Percentiles rank a stretch among this genome's conserved stretches.
Evolutionary conservation across 805 yeast species (phyloP).

Genomic region (Danielozyma ontarioensis): DNA sequence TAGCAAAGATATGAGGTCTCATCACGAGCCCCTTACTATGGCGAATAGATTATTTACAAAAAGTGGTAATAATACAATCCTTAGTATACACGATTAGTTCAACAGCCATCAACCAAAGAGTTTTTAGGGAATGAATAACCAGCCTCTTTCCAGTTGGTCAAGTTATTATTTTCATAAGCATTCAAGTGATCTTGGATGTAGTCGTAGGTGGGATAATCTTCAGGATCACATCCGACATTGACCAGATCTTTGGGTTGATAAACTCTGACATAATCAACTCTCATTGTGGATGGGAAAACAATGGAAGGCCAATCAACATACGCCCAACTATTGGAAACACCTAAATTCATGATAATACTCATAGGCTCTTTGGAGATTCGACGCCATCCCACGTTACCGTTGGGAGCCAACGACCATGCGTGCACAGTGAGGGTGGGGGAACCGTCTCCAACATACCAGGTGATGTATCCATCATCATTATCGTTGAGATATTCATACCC

Average conservation of each 20-base stretch:
- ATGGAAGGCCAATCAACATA: constrained; percentile 86
- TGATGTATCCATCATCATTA: constrained; percentile 63
- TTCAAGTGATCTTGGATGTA: constrained; percentile 67
- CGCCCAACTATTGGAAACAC: constrained; percentile 89
- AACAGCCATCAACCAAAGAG: constrained; percentile 16
- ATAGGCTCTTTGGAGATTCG: constrained; percentile 85
- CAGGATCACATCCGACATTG: constrained; percentile 80
- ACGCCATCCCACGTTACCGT: constrained; percentile 87
- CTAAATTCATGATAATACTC: constrained; percentile 83
- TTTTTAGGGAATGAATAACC: constrained; percentile 53
- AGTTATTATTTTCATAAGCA: constrained; percentile 66
- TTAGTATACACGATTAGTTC: not conserved
- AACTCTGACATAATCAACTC: constrained; percentile 82
- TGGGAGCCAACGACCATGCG: constrained; percentile 76
- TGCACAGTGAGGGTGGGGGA: constrained; percentile 67
- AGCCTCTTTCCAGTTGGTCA: constrained; percentile 69
- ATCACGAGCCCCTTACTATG: no score
- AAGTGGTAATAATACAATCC: no score
- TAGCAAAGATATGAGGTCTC: no score
- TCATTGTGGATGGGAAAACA: constrained; percentile 71
- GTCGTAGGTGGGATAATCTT: constrained; percentile 76
- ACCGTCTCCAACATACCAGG: constrained; percentile 80
- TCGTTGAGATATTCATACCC: constrained; percentile 78
- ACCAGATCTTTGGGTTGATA: constrained; percentile 72
- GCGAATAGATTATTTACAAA: no score